These are phyloP conservation scores for Alternaria tenuissima DNA, from an alignment of 2,329 filamentous ascomycete species.

Conservation along the genomic window DNA sequence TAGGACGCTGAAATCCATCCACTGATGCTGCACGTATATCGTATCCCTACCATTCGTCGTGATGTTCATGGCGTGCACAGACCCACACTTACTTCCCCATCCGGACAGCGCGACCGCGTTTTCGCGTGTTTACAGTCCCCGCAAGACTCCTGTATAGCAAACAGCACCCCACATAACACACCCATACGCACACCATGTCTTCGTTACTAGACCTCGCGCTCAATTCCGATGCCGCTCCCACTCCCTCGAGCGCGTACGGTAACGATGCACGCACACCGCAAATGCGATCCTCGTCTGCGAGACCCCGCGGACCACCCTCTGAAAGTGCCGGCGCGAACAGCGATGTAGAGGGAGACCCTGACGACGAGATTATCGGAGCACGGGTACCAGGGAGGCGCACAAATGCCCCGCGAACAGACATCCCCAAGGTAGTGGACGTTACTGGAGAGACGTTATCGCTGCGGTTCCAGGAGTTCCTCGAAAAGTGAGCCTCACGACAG, in stretches of 20 bases:
- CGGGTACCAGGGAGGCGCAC: constrained; percentile 51
- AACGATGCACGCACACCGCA: constrained; percentile 49
- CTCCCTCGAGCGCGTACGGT: constrained; percentile 49
- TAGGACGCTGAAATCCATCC: not conserved
- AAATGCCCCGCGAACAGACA: constrained; percentile 61
- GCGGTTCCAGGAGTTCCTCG: constrained; percentile 81
- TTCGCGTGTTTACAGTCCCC: constrained; percentile 33
- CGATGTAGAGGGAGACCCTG: constrained; percentile 66
- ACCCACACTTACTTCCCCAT: constrained; percentile 27
- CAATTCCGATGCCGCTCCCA: constrained; percentile 56
- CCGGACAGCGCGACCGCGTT: constrained; percentile 32
- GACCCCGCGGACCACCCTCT: constrained; percentile 62
- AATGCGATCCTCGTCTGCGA: constrained; percentile 61
- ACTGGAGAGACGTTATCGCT: constrained; percentile 78
- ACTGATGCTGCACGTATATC: not conserved
- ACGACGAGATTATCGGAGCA: constrained; percentile 68
- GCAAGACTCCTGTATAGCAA: constrained; percentile 15
- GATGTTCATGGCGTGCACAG: constrained; percentile 10
- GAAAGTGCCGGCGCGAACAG: constrained; percentile 61
- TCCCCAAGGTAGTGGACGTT: constrained; percentile 78
- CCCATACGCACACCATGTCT: constrained; percentile 54
- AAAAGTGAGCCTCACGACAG: constrained; percentile 63
- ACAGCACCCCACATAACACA: constrained; percentile 14
- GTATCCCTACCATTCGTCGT: not conserved
- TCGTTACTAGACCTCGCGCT: constrained; percentile 61